phyloP scores from a whole-genome alignment of 2,329 filamentous ascomycete genomes.

The Alternaria ethzedia region DNA sequence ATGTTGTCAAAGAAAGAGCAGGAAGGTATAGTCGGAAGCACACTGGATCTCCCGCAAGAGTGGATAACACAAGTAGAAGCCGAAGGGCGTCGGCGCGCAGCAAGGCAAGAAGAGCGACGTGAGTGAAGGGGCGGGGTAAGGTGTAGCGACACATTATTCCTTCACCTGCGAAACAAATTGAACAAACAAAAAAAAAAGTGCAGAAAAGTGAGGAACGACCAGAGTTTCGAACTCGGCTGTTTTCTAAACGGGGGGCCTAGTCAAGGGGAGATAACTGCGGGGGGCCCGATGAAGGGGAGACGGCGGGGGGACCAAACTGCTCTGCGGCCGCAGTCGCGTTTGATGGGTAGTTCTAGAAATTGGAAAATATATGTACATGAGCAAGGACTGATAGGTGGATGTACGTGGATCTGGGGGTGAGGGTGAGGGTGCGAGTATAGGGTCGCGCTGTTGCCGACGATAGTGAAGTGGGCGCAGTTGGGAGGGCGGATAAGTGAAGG shows the following conservation, averaged over 20 bases:
- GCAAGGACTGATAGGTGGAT: no score
- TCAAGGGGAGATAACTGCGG: neutral
- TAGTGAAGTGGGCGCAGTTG: no score
- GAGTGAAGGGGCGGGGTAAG: neutral
- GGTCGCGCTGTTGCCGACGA: no score
- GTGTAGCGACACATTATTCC: neutral
- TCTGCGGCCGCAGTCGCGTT: neutral
- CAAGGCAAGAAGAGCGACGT: neutral
- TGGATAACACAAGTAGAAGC: neutral
- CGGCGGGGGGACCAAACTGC: neutral
- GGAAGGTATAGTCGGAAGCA: fast-evolving
- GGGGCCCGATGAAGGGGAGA: neutral
- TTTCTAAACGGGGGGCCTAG: neutral
- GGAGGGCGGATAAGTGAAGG: no score
- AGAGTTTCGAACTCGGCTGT: neutral
- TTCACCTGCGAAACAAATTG: no score
- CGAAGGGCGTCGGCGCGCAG: neutral
- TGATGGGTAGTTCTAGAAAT: no score
- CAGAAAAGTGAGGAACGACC: neutral
- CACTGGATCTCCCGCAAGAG: neutral
- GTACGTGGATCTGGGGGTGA: no score
- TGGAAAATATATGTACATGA: no score
- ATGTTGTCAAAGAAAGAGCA: neutral
- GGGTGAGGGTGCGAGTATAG: no score
- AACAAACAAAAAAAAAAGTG: no score